These are phyloP conservation scores for Amaranthus palmeri DNA, from an alignment of 148 eudicot genomes.

Conservation along the genomic window DNA sequence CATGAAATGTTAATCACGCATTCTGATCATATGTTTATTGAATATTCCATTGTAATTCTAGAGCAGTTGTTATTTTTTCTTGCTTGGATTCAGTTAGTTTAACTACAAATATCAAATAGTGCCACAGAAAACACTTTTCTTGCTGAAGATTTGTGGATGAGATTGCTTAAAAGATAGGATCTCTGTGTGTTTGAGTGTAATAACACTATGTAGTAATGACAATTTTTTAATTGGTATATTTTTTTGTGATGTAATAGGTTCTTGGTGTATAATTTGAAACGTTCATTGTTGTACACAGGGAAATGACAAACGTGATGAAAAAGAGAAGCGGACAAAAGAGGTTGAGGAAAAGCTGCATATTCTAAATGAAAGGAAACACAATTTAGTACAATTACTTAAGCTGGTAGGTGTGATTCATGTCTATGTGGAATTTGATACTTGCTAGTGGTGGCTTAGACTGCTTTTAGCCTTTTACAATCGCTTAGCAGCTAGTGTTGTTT, in stretches of 20 bases:
- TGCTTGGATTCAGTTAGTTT: not conserved
- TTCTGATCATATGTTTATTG: too few relatives aligned
- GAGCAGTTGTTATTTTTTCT: not conserved
- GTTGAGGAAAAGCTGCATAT: constrained; percentile 69
- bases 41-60: not conserved
- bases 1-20: too few relatives aligned
- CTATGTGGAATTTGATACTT: not conserved
- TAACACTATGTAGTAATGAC: not conserved
- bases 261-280: constrained; percentile 3
- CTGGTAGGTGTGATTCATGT: constrained; percentile 42
- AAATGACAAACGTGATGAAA: constrained; percentile 35
- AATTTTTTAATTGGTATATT: not conserved
- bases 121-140: not conserved
- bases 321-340: constrained; percentile 63
- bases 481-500: not conserved
- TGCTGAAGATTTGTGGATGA: not conserved
- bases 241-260: not conserved
- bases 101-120: not conserved
- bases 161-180: not conserved
- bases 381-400: constrained; percentile 77
- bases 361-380: constrained; percentile 73
- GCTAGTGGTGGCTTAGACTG: not conserved
- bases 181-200: not conserved
- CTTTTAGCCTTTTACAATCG: not conserved
- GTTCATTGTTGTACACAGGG: constrained; percentile 32